Evolutionary conservation across 129 eudicot species (phyloP).

Genomic region (Arctium lappa): DNA sequence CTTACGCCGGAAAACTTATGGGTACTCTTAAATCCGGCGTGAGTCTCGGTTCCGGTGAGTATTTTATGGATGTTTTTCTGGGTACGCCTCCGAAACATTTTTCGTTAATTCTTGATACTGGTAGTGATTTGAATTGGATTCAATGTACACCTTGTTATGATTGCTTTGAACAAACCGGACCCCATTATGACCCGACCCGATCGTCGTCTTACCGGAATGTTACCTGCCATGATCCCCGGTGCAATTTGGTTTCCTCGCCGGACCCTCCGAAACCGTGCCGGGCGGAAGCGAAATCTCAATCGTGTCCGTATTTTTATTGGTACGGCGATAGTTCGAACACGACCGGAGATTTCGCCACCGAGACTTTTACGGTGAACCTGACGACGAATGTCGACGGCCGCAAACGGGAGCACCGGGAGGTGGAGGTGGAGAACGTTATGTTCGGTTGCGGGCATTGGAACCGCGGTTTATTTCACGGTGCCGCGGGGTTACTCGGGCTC

Average conservation of each 20-base stretch:
- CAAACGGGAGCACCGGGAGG: constrained; percentile 27
- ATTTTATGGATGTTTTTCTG: constrained; percentile 88
- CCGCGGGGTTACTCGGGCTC: constrained; percentile 81
- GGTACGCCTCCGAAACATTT: constrained; percentile 95
- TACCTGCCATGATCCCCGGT: constrained; percentile 64
- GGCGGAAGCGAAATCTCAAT: constrained; percentile 31
- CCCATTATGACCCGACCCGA: constrained; percentile 55
- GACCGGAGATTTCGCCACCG: constrained; percentile 89
- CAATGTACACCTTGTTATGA: constrained; percentile 83
- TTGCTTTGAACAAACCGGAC: constrained; percentile 87
- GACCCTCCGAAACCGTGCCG: constrained; percentile 55
- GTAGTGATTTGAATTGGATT: constrained; percentile 94
- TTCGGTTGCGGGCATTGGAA: constrained; percentile 99
- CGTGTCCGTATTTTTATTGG: constrained; percentile 93
- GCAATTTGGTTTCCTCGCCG: constrained; percentile 74
- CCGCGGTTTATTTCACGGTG: constrained; percentile 92
- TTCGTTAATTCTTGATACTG: constrained; percentile 83
- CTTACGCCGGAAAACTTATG: constrained; percentile 55
- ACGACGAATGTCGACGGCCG: constrained; percentile 46
- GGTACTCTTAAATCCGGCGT: constrained; percentile 89
- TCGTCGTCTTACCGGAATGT: constrained; percentile 59
- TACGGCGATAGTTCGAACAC: constrained; percentile 97
- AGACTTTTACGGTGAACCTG: constrained; percentile 82
- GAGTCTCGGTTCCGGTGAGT: constrained; percentile 93
- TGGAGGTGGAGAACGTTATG: constrained; percentile 73